phyloP scores from a whole-genome alignment of 371 early-diverging fungal genomes.

The Blakeslea trispora region DNA sequence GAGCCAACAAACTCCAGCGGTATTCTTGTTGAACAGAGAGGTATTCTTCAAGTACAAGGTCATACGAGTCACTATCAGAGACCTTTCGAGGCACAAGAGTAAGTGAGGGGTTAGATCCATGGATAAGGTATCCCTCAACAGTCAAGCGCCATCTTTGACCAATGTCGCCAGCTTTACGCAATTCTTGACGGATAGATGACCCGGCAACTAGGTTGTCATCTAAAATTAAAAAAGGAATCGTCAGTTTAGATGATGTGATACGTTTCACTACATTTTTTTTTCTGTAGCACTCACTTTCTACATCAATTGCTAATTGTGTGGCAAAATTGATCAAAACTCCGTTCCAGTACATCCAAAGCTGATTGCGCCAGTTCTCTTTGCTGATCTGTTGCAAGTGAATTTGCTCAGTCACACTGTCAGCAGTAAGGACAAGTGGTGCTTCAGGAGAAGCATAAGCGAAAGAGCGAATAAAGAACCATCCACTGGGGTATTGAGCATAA shows the following conservation, averaged over 20 bases:
- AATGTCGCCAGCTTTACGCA: constrained; percentile 14
- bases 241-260: constrained; percentile 1
- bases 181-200: constrained; percentile 22
- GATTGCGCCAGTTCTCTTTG: constrained; percentile 37
- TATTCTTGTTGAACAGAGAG: constrained; percentile 10
- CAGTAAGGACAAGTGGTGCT: constrained; percentile 39
- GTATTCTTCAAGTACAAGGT: constrained; percentile 18
- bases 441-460: constrained; percentile 28
- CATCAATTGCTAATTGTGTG: constrained; percentile 46
- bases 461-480: constrained; percentile 50
- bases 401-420: constrained; percentile 13
- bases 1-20: constrained; percentile 28
- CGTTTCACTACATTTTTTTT: constrained; percentile 6
- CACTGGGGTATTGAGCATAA: constrained; percentile 44
- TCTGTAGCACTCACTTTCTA: constrained; percentile 26
- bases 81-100: constrained; percentile 16
- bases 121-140: constrained; percentile 22
- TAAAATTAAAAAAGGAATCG: constrained; percentile 6
- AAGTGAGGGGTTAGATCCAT: constrained; percentile 19
- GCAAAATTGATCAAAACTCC: constrained; percentile 57
- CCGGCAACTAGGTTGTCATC: constrained; percentile 23
- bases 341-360: constrained; percentile 56
- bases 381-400: constrained; percentile 27
- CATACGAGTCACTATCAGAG: constrained; percentile 1
- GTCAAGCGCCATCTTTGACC: constrained; percentile 38